Base-by-base conservation (phyloP, 176 grass and related monocot genomes). In the Poa pratensis region DNA sequence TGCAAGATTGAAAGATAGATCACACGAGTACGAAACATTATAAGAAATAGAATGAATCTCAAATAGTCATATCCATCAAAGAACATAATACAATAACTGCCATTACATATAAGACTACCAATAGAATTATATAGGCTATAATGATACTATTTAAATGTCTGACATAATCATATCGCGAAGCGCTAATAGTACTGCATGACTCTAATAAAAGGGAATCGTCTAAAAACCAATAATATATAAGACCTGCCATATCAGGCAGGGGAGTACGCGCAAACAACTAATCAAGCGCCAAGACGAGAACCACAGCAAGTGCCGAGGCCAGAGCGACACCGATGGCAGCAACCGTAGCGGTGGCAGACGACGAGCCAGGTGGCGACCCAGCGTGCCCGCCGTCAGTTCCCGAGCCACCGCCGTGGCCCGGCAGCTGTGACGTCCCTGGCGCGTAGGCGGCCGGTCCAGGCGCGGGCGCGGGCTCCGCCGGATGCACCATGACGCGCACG, bases 401-500 rank as follows among this genome's bases (percentile, higher is more conserved):
- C 15, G 12, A n/a, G n/a, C n/a, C n/a, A n/a, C 55, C 57, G 17
- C 71, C 78, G 3, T 27, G 22, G 17, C 46, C 49, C 1, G 82
- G 65, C n/a, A n/a, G n/a, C 51, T 79, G 77, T 3, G 58, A 7
- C 15, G 57, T 20, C 6, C 5, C 35, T 0, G 89, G 87, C 0
- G 76, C 74, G 0, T 60, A 51, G 43, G 71, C 24, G 4, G 54
- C 68, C 6, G 88, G 84, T 1, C 37, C 74, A 1, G 78, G 77
- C 30, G 65, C 62, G 7, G 49, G 14, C 3, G 17, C 40, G 52
- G 24, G 12, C 42, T 15, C 39, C 12, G 69, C 43, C 62, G 24
- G 89, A 27, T 89, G 85, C 60, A 86, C 73, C 90, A 87, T 90
- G 74, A 92, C 94, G 52, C 94, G 92, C 10, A 97, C 86, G 77